phyloP scores from a whole-genome alignment of 345 rosid species.

The Adansonia digitata region DNA sequence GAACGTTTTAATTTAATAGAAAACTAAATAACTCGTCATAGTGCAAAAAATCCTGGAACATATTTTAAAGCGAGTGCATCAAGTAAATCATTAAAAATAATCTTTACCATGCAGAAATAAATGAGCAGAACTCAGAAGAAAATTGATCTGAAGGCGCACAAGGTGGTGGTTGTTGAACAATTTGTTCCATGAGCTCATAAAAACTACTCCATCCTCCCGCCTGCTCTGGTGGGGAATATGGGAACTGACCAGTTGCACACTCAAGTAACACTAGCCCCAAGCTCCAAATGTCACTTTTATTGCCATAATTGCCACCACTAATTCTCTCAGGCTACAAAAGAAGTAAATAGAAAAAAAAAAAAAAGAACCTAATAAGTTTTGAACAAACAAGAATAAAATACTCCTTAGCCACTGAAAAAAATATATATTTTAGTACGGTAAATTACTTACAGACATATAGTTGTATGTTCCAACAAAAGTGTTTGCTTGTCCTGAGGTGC shows the following conservation, averaged over 20 bases:
- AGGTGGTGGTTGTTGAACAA: conserved; percentile 80
- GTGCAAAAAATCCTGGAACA: background rate
- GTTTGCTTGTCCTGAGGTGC: conserved; percentile 63
- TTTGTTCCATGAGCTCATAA: conserved; percentile 81
- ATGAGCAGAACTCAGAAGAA: conserved; percentile 75
- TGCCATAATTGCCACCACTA: conserved; percentile 44
- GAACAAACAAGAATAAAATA: background rate
- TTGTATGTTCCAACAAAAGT: conserved; percentile 74
- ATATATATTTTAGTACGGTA: background rate
- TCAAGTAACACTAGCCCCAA: conserved; percentile 82
- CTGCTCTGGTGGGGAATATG: conserved; percentile 63
- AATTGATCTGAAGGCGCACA: conserved; percentile 62
- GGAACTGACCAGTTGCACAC: conserved; percentile 81
- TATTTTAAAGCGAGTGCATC: background rate
- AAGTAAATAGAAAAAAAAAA: background rate
- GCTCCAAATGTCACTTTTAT: conserved; percentile 96
- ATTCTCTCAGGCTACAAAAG: conserved; percentile 84
- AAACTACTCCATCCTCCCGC: conserved; percentile 65
- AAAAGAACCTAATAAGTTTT: background rate
- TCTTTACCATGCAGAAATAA: conserved; percentile 75
- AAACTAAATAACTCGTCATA: background rate
- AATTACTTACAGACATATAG: conserved; percentile 87
- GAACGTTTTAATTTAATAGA: background rate
- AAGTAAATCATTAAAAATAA: background rate
- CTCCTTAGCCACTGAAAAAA: background rate